A percentile compares a stretch with the other conserved stretches of the same genome.
Evolutionary conservation across 305 asterid genomes (phyloP).

Genomic region (Plantago coronopus): DNA sequence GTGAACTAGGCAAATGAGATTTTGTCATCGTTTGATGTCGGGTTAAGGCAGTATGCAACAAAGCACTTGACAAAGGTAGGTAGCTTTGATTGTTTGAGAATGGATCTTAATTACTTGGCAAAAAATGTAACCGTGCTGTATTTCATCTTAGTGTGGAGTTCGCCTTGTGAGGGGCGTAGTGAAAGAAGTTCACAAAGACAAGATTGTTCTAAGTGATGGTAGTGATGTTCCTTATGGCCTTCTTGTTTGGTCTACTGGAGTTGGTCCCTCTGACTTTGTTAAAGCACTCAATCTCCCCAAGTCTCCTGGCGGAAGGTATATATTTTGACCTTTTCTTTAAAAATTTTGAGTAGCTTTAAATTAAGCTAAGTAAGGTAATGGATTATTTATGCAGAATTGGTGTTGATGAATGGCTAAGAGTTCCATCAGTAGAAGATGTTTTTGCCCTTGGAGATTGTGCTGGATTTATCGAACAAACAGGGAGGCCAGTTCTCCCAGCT

Average conservation of each 20-base stretch:
- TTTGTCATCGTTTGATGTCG: constrained; percentile 76
- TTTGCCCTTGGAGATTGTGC: constrained; percentile 88
- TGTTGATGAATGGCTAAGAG: constrained; percentile 76
- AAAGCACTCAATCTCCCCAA: constrained; percentile 62
- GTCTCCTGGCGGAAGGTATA: constrained; percentile 89
- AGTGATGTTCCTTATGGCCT: constrained; percentile 91
- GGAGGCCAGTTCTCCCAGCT: constrained; percentile 81
- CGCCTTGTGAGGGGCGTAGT: constrained; percentile 91
- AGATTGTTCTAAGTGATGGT: constrained; percentile 77
- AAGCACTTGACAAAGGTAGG: constrained; percentile 83
- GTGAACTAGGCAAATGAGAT: constrained; percentile 74
- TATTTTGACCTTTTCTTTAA: background rate
- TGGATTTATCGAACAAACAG: constrained; percentile 75
- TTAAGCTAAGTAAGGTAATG: too few species aligned
- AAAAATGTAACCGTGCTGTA: background rate
- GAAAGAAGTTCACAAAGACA: constrained; percentile 64
- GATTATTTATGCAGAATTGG: constrained; percentile 48
- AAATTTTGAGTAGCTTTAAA: too few species aligned
- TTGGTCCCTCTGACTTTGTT: constrained; percentile 78
- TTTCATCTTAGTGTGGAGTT: constrained; percentile 55
- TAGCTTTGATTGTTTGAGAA: background rate
- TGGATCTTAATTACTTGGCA: background rate
- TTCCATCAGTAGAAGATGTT: constrained; percentile 72
- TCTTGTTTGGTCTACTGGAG: constrained; percentile 94
- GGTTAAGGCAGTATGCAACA: constrained; percentile 75